These are phyloP conservation scores for Melocanna baccifera DNA, from an alignment of 176 grass and related monocot species.

Conservation along the genomic window DNA sequence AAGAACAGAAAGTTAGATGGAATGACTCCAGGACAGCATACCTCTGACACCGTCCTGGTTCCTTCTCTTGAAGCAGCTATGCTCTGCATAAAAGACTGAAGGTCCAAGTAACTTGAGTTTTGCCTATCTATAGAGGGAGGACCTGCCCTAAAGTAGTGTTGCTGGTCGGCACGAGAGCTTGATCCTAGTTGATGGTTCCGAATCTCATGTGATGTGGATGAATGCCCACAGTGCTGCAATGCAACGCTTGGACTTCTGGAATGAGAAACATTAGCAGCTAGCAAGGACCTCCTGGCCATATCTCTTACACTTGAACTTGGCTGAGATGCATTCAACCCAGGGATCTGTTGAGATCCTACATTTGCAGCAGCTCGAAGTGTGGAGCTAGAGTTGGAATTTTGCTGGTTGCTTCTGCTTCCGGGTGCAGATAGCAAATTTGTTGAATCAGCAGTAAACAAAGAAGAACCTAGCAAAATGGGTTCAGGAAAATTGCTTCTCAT, in stretches of 20 bases:
- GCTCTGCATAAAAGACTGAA: slow-evolving; percentile 61
- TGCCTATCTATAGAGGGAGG: slow-evolving; percentile 39
- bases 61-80: slow-evolving; percentile 56
- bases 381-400: slow-evolving; percentile 37
- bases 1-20: neutral
- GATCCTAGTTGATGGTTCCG: slow-evolving; percentile 40
- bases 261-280: slow-evolving; percentile 28
- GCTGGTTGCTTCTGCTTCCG: slow-evolving; percentile 41
- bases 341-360: slow-evolving; percentile 33
- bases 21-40: slow-evolving; percentile 11
- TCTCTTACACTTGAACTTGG: slow-evolving; percentile 31
- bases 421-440: slow-evolving; percentile 29
- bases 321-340: slow-evolving; percentile 28
- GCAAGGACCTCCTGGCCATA: slow-evolving; percentile 31
- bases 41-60: slow-evolving; percentile 51
- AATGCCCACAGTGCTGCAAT: slow-evolving; percentile 38
- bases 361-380: slow-evolving; percentile 34
- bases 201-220: slow-evolving; percentile 39
- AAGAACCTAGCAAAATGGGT: slow-evolving; percentile 33
- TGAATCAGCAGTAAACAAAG: slow-evolving; percentile 41
- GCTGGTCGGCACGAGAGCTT: slow-evolving; percentile 37
- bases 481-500: slow-evolving; percentile 33
- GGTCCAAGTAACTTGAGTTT: slow-evolving; percentile 38
- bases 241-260: slow-evolving; percentile 34
- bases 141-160: slow-evolving; percentile 43